Percentiles rank a stretch among this genome's conserved stretches.
Evolutionary conservation across 2,329 filamentous ascomycete species (phyloP).

Genomic region (Hypocrella siamensis): DNA sequence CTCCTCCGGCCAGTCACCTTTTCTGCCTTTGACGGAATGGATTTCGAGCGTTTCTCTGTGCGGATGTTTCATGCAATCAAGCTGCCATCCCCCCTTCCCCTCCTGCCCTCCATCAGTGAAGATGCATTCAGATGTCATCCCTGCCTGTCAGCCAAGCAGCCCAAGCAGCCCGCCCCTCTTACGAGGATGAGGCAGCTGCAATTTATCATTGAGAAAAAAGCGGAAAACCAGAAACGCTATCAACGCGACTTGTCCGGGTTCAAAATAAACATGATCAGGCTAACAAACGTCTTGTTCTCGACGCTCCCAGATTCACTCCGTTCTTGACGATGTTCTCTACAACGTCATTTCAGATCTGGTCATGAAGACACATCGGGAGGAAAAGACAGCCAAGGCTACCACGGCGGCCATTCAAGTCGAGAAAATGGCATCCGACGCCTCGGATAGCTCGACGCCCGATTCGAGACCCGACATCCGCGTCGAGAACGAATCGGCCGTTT

Average conservation of each 20-base stretch:
- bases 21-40: not conserved
- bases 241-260: no score
- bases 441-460: slow-evolving; percentile 36
- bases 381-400: slow-evolving; percentile 57
- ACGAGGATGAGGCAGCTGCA: no score
- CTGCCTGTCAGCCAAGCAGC: no score
- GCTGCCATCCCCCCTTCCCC: not conserved
- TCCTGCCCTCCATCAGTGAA: not conserved
- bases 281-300: not conserved
- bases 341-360: slow-evolving; percentile 64
- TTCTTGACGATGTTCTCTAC: slow-evolving; percentile 61
- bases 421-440: slow-evolving; percentile 40
- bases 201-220: no score
- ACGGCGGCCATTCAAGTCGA: slow-evolving; percentile 50
- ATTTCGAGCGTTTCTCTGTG: no score
- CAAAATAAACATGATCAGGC: not conserved
- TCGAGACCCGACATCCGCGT: slow-evolving; percentile 38
- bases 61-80: no score
- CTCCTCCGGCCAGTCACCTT: slow-evolving; percentile 2
- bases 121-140: no score
- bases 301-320: slow-evolving; percentile 37
- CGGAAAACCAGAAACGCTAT: no score
- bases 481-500: slow-evolving; percentile 53
- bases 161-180: no score
- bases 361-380: slow-evolving; percentile 59